A percentile compares a stretch with the other conserved stretches of the same genome.
phyloP scores from a whole-genome alignment of 2,329 filamentous ascomycete genomes.

The Neobulgaria alba region DNA sequence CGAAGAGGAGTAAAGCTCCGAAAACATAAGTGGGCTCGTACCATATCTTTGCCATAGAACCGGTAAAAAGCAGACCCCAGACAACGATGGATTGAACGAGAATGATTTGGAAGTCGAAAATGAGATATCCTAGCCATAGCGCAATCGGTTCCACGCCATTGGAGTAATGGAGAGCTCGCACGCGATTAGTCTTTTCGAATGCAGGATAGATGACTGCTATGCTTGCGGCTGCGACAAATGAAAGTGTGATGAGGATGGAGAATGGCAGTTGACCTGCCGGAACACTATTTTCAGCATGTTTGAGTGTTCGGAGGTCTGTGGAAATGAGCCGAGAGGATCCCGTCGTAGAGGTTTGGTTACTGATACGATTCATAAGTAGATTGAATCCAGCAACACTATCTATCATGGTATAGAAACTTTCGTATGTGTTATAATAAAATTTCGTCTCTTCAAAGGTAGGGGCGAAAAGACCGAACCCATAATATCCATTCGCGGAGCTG shows the following conservation, averaged over 20 bases:
- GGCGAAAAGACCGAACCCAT: conserved; percentile 15
- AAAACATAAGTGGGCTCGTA: conserved; percentile 18
- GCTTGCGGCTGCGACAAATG: conserved; percentile 18
- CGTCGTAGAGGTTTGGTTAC: conserved; percentile 13
- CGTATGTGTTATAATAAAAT: conserved; percentile 12
- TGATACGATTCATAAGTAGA: conserved; percentile 19
- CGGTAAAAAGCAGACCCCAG: conserved; percentile 17
- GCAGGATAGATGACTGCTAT: conserved; percentile 24
- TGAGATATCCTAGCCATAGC: conserved; percentile 21
- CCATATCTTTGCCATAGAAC: conserved; percentile 12
- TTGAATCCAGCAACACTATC: conserved; percentile 11
- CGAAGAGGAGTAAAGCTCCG: conserved; percentile 21
- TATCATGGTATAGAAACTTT: not conserved
- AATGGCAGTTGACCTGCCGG: conserved; percentile 11
- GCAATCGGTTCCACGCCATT: conserved; percentile 24
- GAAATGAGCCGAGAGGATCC: conserved; percentile 10
- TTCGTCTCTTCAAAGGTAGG: conserved; percentile 14
- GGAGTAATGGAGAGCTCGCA: conserved; percentile 23
- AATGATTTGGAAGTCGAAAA: conserved; percentile 24
- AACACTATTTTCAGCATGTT: conserved; percentile 9
- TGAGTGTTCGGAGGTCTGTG: conserved; percentile 10
- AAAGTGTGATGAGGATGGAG: conserved; percentile 14
- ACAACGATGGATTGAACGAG: conserved; percentile 18
- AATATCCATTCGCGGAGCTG: conserved; percentile 1
- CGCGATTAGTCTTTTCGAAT: conserved; percentile 20